phyloP scores from a whole-genome alignment of 2,329 filamentous ascomycete genomes.

The Sporothrix variecibatus region DNA sequence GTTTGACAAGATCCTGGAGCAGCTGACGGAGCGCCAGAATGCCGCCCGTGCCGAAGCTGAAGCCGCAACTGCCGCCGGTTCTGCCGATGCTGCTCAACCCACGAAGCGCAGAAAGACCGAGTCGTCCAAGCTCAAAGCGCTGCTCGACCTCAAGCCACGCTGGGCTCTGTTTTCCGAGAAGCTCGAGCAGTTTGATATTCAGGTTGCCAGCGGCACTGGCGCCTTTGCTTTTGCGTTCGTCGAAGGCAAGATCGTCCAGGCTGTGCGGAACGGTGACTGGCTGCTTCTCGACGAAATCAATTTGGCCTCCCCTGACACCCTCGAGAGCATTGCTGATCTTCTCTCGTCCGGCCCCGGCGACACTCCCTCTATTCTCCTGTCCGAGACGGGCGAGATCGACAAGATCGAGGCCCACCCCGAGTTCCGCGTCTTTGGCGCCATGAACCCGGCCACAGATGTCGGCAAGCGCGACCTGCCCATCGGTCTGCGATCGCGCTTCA shows the following conservation, averaged over 20 bases:
- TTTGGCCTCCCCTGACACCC: constrained; percentile 86
- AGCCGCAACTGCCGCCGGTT: not conserved
- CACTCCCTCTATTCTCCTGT: constrained; percentile 80
- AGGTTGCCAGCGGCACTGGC: constrained; percentile 71
- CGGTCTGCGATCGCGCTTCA: constrained; percentile 88
- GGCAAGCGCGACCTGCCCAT: constrained; percentile 92
- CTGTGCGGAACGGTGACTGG: constrained; percentile 96
- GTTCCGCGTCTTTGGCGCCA: constrained; percentile 95
- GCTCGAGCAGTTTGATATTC: constrained; percentile 76
- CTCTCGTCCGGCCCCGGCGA: constrained; percentile 71
- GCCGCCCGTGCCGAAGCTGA: constrained; percentile 2
- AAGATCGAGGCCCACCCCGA: constrained; percentile 85
- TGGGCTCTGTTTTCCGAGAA: constrained; percentile 81
- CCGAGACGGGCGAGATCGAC: constrained; percentile 91
- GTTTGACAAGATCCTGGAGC: constrained; percentile 70
- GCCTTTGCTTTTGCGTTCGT: constrained; percentile 93
- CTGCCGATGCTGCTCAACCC: constrained; percentile 55
- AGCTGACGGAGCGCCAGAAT: constrained; percentile 50
- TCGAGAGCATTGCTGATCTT: constrained; percentile 91
- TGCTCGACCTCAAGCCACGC: constrained; percentile 60
- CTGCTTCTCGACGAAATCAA: constrained; percentile 97
- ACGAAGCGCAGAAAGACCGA: constrained; percentile 68
- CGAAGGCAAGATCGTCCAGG: constrained; percentile 93
- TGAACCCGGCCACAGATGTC: constrained; percentile 98
- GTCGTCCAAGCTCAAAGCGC: constrained; percentile 64